Evolutionary conservation across 2,329 filamentous ascomycete genomes (phyloP).

Genomic region (Clonostachys rhizophaga): DNA sequence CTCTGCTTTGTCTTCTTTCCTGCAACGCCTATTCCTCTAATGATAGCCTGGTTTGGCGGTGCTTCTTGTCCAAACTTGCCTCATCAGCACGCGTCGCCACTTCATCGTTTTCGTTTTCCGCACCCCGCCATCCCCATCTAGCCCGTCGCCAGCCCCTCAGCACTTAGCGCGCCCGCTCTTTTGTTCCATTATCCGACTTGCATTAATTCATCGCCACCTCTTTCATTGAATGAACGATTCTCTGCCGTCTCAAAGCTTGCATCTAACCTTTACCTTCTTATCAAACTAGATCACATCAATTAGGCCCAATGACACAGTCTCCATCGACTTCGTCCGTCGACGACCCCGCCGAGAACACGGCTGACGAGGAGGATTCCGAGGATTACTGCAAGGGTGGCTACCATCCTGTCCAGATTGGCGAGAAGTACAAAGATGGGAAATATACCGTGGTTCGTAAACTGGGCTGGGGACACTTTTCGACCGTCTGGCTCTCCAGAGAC

Average conservation of each 20-base stretch:
- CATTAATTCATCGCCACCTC: too few species aligned
- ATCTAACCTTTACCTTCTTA: neutral
- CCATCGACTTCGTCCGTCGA: slow-evolving; percentile 77
- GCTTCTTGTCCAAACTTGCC: too few species aligned
- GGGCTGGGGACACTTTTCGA: slow-evolving; percentile 99
- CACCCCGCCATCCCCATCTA: too few species aligned
- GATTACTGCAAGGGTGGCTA: slow-evolving; percentile 99
- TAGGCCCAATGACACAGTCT: slow-evolving; percentile 63
- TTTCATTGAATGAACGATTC: neutral
- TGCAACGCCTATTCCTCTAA: too few species aligned
- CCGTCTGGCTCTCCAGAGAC: slow-evolving; percentile 81
- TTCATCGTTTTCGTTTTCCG: too few species aligned
- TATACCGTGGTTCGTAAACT: slow-evolving; percentile 96
- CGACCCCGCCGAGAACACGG: slow-evolving; percentile 84
- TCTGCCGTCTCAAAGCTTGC: neutral
- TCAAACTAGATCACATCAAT: slow-evolving; percentile 44
- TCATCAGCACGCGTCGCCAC: too few species aligned
- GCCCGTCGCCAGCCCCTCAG: too few species aligned
- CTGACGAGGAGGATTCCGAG: slow-evolving; percentile 97
- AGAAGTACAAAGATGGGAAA: slow-evolving; percentile 95
- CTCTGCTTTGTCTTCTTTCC: too few species aligned
- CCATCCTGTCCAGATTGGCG: slow-evolving; percentile 89
- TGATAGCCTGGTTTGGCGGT: too few species aligned
- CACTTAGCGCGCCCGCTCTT: too few species aligned
- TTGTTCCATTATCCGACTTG: too few species aligned